phyloP scores from a whole-genome alignment of 2,329 filamentous ascomycete genomes.

The Microascus cirrosus region DNA sequence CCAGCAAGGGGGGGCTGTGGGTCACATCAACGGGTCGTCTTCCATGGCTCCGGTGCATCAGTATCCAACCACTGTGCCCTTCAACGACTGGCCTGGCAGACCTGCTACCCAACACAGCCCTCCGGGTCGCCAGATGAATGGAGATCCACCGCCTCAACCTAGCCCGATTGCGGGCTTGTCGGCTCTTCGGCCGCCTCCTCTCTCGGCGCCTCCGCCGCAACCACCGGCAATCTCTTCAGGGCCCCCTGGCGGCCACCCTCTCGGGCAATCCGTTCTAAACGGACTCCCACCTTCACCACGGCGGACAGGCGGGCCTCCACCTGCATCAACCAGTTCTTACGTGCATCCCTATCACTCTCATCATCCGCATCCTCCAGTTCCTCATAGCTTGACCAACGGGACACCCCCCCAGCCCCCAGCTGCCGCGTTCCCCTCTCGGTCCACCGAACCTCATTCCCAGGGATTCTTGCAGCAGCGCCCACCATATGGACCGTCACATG shows the following conservation, averaged over 20 bases:
- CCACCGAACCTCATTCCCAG: slow-evolving; percentile 26
- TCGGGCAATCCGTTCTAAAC: slow-evolving; percentile 25
- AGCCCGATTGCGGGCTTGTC: slow-evolving; percentile 23
- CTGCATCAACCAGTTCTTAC: background rate
- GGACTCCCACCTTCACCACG: slow-evolving; percentile 17
- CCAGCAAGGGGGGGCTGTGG: slow-evolving; percentile 4
- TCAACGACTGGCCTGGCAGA: slow-evolving; percentile 6
- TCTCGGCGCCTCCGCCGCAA: slow-evolving; percentile 28
- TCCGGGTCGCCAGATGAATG: slow-evolving; percentile 37
- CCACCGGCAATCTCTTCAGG: slow-evolving; percentile 25
- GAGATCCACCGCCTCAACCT: slow-evolving; percentile 24
- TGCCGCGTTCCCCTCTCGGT: slow-evolving; percentile 17
- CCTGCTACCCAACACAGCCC: slow-evolving; percentile 29
- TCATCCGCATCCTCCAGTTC: slow-evolving; percentile 1
- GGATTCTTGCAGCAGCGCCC: slow-evolving; percentile 28
- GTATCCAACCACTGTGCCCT: slow-evolving; percentile 14
- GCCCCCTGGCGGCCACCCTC: slow-evolving; percentile 26
- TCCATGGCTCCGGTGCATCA: slow-evolving; percentile 13
- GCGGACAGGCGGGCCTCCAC: background rate
- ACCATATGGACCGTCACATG: slow-evolving; percentile 16
- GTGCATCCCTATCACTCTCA: slow-evolving; percentile 4
- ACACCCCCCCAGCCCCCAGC: slow-evolving; percentile 23
- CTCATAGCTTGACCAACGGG: slow-evolving; percentile 21
- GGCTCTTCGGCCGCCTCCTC: slow-evolving; percentile 37
- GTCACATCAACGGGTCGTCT: slow-evolving; percentile 7